phyloP scores from a whole-genome alignment of 1,284 basidiomycete species.

The Sparassis latifolia region DNA sequence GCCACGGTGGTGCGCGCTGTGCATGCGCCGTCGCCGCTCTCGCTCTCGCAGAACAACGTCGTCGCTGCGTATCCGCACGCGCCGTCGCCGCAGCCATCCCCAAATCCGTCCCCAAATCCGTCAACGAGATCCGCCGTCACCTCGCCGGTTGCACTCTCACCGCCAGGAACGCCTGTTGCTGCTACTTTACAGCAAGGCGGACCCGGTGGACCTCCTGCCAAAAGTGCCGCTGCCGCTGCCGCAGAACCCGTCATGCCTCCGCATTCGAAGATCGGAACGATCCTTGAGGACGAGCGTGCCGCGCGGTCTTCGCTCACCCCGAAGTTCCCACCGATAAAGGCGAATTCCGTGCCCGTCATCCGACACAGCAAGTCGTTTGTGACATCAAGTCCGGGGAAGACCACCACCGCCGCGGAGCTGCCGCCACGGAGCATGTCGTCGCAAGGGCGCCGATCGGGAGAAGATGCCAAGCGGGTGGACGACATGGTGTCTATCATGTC shows the following conservation, averaged over 20 bases:
- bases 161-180: too few relatives aligned
- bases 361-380: conserved; percentile 15
- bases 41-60: conserved; percentile 35
- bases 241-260: too few relatives aligned
- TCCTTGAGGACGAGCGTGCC: not conserved
- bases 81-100: conserved; percentile 14
- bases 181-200: too few relatives aligned
- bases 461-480: not conserved
- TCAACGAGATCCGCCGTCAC: conserved; percentile 6
- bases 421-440: conserved; percentile 1
- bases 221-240: too few relatives aligned
- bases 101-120: conserved; percentile 5
- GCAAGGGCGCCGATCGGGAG: not conserved
- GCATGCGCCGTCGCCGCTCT: conserved; percentile 46
- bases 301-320: conserved; percentile 9
- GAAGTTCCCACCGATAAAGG: conserved; percentile 8
- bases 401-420: not conserved
- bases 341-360: conserved; percentile 10
- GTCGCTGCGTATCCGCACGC: conserved; percentile 19
- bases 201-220: too few relatives aligned
- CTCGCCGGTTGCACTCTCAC: conserved; percentile 7
- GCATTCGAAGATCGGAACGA: not conserved
- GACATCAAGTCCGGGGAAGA: not conserved
- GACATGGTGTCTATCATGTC: too few relatives aligned
- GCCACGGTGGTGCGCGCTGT: conserved; percentile 14